Evolutionary conservation across 192 early-diverging fungal species (phyloP), one percentile per base, ranked within the genome.

Genomic region (Dissophora globulifera): DNA sequence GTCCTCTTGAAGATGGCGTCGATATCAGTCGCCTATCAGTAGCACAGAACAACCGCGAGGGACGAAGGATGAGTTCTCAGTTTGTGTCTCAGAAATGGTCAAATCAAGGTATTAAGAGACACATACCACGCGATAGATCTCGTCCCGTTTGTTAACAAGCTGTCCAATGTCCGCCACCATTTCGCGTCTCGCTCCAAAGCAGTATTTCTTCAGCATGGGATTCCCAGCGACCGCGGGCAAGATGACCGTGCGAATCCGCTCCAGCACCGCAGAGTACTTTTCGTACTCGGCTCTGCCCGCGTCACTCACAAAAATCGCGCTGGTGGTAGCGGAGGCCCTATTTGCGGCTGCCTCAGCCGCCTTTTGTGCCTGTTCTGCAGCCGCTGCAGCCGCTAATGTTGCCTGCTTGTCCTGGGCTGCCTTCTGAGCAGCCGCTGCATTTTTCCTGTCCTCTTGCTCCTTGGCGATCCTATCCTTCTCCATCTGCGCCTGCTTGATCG

Each of bases 91-190:
- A n/a, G n/a, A n/a, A n/a, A n/a, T n/a, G n/a, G n/a, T n/a, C n/a
- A n/a, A n/a, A n/a, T n/a, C n/a, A n/a, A n/a, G n/a, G 35, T 30
- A 79, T 51, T n/a, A 23, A 40, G 42, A 66, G 35, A 6, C 65
- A 57, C 62, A 62, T 80, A 84, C 86, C 60, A 87, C 83, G 2
- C 75, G 62, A 19, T 78, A 15, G 48, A 89, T 69, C 7, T 79
- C 63, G 0, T 62, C 26, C 12, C 58, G 68, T 17, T 67, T 69
- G 53, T 82, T 85, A 17, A 74, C 54, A 4, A 89, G 26, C 41
- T 86, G 86, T 13, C 79, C 80, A 6, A 89, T 53, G 17, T 60
- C 64, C 15, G 72, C 63, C 23, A 78, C 84, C 13, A 89, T 76
- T 0, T 70, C 63, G 33, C 71, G 65, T 16, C 64, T 50, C 1